phyloP scores from a whole-genome alignment of 139 green algal genomes.

The Chlamydomonas sp. region DNA sequence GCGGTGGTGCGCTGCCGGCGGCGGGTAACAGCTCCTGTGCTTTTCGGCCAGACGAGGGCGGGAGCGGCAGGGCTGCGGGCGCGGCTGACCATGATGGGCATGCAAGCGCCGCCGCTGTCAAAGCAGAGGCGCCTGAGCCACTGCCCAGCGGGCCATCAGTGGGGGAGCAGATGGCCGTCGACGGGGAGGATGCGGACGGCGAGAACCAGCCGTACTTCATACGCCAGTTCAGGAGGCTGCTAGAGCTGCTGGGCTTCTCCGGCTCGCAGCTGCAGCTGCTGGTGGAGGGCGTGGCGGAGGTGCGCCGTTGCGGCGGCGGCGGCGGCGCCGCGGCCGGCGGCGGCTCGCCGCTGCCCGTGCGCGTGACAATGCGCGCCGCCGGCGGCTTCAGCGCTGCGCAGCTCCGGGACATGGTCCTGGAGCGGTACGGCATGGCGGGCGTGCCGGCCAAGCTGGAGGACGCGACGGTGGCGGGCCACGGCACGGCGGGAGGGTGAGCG shows the following conservation, averaged over 20 bases:
- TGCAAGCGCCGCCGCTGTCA: too few relatives aligned
- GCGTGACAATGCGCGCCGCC: neutral
- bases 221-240: neutral
- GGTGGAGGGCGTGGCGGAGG: neutral
- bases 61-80: too few relatives aligned
- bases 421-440: neutral
- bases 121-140: too few relatives aligned
- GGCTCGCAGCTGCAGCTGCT: neutral
- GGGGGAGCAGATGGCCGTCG: too few relatives aligned
- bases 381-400: conserved; percentile 11
- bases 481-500: neutral
- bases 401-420: conserved; percentile 1
- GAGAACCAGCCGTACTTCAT: too few relatives aligned
- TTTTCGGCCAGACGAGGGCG: too few relatives aligned
- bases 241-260: conserved; percentile 13
- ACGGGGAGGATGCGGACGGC: too few relatives aligned
- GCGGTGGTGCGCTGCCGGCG: too few relatives aligned
- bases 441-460: neutral
- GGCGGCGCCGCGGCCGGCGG: neutral
- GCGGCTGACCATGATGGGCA: too few relatives aligned
- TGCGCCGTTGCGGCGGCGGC: neutral
- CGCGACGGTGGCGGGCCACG: neutral
- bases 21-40: too few relatives aligned
- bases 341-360: neutral
- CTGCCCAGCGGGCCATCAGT: too few relatives aligned